Percentiles rank a stretch among this genome's conserved stretches.
Evolutionary conservation across 202 grass and related monocot species (phyloP).

Genomic region (Brachypodium distachyon): DNA sequence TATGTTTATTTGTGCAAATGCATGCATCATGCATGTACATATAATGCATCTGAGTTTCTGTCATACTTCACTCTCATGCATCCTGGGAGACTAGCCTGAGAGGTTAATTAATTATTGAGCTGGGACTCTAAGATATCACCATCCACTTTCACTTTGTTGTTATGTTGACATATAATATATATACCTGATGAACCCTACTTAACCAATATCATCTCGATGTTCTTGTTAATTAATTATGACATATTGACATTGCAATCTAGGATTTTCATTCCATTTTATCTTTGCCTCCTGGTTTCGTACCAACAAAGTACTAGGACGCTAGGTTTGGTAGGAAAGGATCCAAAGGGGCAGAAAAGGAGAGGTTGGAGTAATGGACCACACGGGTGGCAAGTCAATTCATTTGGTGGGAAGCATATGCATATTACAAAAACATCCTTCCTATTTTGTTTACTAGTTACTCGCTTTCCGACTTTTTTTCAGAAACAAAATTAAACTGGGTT

Average conservation of each 20-base stretch:
- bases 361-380: constrained; percentile 22
- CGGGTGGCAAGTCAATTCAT: constrained; percentile 38
- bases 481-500: background rate
- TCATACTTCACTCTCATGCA: background rate
- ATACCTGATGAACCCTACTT: constrained; percentile 2
- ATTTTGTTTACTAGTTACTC: background rate
- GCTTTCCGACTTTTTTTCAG: background rate
- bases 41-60: constrained; percentile 7
- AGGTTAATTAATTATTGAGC: constrained; percentile 2
- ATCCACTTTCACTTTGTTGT: background rate
- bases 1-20: background rate
- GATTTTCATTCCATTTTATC: background rate
- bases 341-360: background rate
- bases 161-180: constrained; percentile 24
- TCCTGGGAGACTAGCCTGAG: background rate
- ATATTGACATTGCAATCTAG: background rate
- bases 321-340: constrained; percentile 17
- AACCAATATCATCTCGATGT: background rate
- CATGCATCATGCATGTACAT: background rate
- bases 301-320: background rate
- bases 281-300: background rate
- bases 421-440: constrained; percentile 5
- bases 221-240: background rate
- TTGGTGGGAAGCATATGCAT: constrained; percentile 36
- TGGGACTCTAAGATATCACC: constrained; percentile 21